A percentile compares a stretch with the other conserved stretches of the same genome.
Conservation (phyloP, 2,329 filamentous ascomycete species). For the Epicoccum nigrum region DNA sequence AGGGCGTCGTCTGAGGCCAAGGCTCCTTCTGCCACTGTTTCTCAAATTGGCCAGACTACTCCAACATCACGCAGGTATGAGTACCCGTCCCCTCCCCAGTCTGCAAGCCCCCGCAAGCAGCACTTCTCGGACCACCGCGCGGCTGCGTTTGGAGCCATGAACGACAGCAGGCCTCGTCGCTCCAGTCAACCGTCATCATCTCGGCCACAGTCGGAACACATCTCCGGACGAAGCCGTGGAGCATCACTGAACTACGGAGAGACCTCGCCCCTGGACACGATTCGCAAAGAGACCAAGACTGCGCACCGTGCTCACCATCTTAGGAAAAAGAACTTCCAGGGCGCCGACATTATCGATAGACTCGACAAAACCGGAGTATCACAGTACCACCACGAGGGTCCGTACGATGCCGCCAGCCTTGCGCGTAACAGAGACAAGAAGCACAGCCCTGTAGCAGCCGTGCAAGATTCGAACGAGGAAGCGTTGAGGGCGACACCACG, state of each 20-base stretch:
- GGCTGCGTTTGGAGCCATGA: constrained; percentile 40
- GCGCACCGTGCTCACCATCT: constrained; percentile 72
- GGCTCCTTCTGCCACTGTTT: constrained; percentile 25
- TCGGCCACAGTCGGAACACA: constrained; percentile 34
- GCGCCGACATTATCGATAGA: constrained; percentile 78
- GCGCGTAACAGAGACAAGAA: constrained; percentile 71
- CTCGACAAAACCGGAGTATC: constrained; percentile 71
- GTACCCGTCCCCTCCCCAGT: constrained; percentile 61
- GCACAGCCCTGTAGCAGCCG: constrained; percentile 75
- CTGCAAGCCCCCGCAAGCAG: constrained; percentile 58
- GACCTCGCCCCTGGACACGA: constrained; percentile 70
- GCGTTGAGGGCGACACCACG: constrained; percentile 80
- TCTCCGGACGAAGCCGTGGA: constrained; percentile 44
- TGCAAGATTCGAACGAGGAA: constrained; percentile 73
- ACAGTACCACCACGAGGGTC: constrained; percentile 86
- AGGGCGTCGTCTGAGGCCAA: constrained; percentile 40
- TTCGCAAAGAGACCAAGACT: constrained; percentile 66
- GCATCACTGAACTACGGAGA: constrained; percentile 68
- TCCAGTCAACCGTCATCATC: constrained; percentile 39
- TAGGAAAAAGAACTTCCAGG: constrained; percentile 68
- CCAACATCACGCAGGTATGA: constrained; percentile 37
- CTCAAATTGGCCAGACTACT: constrained; percentile 24
- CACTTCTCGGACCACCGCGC: constrained; percentile 43
- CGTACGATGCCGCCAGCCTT: constrained; percentile 81
- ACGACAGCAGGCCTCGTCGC: constrained; percentile 40